Evolutionary conservation across 73 alveolate species (phyloP).

Genomic region (Paramecium octaurelia): DNA sequence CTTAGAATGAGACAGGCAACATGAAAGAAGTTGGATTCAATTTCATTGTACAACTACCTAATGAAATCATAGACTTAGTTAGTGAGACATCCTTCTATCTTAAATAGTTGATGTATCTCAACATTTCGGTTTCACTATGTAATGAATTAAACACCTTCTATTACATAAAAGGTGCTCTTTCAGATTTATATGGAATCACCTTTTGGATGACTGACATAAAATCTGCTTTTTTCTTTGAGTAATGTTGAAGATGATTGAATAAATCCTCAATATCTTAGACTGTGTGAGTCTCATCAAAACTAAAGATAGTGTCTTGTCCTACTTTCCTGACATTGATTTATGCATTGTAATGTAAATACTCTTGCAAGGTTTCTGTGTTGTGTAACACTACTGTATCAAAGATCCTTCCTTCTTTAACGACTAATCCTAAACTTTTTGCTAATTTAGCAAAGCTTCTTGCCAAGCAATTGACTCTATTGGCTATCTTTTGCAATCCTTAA

Average conservation of each 20-base stretch:
- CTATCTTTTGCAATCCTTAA: constrained; percentile 75
- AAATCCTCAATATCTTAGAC: constrained; percentile 71
- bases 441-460: constrained; percentile 56
- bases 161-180: constrained; percentile 60
- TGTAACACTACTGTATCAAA: constrained; percentile 71
- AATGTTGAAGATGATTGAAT: constrained; percentile 58
- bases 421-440: constrained; percentile 53
- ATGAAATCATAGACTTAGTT: constrained; percentile 84
- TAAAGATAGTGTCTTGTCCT: constrained; percentile 60
- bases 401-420: constrained; percentile 38
- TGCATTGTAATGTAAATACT: constrained; percentile 43
- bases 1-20: constrained; percentile 92
- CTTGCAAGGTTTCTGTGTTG: constrained; percentile 36
- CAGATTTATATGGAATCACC: not conserved
- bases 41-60: constrained; percentile 95
- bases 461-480: constrained; percentile 73
- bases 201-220: not conserved
- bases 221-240: constrained; percentile 39
- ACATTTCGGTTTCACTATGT: constrained; percentile 86
- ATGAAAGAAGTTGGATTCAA: constrained; percentile 86
- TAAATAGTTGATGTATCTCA: constrained; percentile 85
- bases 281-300: constrained; percentile 87
- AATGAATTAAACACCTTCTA: constrained; percentile 76
- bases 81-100: constrained; percentile 77
- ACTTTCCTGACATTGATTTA: constrained; percentile 76